Percentiles rank a stretch among this genome's conserved stretches.
phyloP scores from a whole-genome alignment of 2,329 filamentous ascomycete species.

The Penicillium sp. region DNA sequence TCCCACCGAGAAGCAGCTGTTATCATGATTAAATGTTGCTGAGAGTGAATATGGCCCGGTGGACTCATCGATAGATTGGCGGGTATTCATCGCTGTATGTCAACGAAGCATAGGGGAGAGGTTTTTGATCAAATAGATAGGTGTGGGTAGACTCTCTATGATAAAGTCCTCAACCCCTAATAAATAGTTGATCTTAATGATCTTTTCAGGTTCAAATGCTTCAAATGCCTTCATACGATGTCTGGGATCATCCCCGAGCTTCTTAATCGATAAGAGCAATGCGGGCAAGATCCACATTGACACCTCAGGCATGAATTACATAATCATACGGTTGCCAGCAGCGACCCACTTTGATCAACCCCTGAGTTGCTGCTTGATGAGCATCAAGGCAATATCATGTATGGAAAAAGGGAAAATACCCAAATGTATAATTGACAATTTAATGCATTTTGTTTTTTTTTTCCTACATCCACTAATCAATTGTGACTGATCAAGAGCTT shows the following conservation, averaged over 20 bases:
- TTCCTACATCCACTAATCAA: background rate
- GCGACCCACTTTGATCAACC: conserved; percentile 27
- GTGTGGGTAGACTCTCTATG: background rate
- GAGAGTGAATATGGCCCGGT: conserved; percentile 74
- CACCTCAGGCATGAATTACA: conserved; percentile 18
- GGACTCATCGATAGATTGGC: conserved; percentile 78
- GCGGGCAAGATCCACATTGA: conserved; percentile 22
- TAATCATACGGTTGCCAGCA: conserved; percentile 27
- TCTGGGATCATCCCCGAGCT: conserved; percentile 1
- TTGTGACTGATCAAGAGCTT: conserved; percentile 11
- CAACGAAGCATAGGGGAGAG: conserved; percentile 12
- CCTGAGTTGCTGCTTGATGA: conserved; percentile 24
- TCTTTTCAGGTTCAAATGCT: background rate
- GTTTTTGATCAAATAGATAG: background rate
- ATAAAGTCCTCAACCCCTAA: background rate
- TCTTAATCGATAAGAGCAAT: conserved; percentile 25
- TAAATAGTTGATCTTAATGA: background rate
- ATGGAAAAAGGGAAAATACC: background rate
- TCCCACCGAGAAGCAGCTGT: conserved; percentile 82
- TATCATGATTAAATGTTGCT: conserved; percentile 80
- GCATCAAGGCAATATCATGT: background rate
- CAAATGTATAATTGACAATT: background rate
- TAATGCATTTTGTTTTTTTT: background rate
- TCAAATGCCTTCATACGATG: background rate
- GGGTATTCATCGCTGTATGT: conserved; percentile 72